Evolutionary conservation across 768 basidiomycete species (phyloP), one percentile per base, ranked within the genome.

Genomic region (Lepiota venenata): DNA sequence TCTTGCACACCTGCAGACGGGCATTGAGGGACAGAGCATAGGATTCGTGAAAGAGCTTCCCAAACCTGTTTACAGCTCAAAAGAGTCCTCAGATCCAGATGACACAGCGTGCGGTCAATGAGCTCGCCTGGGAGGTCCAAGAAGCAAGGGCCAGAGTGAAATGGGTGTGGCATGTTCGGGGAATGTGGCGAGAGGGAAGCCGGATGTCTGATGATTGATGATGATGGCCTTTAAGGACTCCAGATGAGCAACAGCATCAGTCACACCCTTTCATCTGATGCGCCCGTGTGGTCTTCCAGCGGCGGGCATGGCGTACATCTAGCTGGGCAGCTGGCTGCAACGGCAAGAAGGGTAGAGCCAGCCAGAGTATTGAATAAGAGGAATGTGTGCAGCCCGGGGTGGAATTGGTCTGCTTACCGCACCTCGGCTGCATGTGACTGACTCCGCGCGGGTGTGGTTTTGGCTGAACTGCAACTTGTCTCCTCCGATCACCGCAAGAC

Each of bases 1-100:
- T 59, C 41, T 48, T 69, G 54, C 69, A 76, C 25, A 71, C 67
- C 76, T 69, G 39, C 20, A 35, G 12, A 32, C 8, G 8, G 20
- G n/a, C 32, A 14, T 20, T 32, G 32, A 32, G 32, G 9, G 32
- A 32, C 10, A 9, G 32, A 9, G 35, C 18, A 35, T 16, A 12
- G 11, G 2, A 18, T 2, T 37, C 10, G 14, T 18, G 11, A 29
- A 15, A 16, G 25, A 22, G 18, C 25, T 2, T 25, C 27, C 43
- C 61, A 36, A 29, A 68, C 69, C 60, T 61, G 51, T 56, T 54
- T 59, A 38, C 72, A 76, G 5, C 45, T 21, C 21, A 71, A 39
- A 16, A 68, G 56, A 11, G 58, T 40, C 14, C 27, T 36, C 18
- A 55, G 59, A 42, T 66, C 64, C 12, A 66, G 46, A n/a, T 47